Evolutionary conservation across 2,329 filamentous ascomycete genomes (phyloP).

Genomic region (Massarina eburnea): DNA sequence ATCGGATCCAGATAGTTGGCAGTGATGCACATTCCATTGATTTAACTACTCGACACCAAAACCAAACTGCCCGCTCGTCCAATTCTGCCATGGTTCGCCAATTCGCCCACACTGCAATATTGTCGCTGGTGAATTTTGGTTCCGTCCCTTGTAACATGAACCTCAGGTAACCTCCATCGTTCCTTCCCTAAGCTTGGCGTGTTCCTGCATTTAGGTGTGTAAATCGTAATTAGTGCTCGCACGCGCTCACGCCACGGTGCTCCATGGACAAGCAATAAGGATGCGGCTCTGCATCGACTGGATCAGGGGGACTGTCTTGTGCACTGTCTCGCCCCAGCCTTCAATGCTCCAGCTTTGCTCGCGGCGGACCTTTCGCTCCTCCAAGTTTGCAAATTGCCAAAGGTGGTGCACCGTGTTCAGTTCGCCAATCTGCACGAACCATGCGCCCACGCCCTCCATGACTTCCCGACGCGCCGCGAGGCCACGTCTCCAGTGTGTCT

Average conservation of each 20-base stretch:
- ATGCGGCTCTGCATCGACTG: slow-evolving; percentile 95
- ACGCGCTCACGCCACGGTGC: slow-evolving; percentile 71
- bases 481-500: slow-evolving; percentile 94
- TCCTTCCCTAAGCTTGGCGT: no score
- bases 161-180: no score
- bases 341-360: slow-evolving; percentile 95
- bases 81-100: no score
- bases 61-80: no score
- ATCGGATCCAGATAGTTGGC: no score
- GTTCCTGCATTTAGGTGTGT: no score
- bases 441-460: slow-evolving; percentile 97
- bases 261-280: slow-evolving; percentile 94
- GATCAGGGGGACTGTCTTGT: slow-evolving; percentile 97
- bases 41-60: no score
- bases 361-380: slow-evolving; percentile 84
- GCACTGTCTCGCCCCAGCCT: slow-evolving; percentile 95
- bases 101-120: no score
- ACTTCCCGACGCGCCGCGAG: slow-evolving; percentile 89
- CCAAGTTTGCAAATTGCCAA: slow-evolving; percentile 97
- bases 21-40: no score
- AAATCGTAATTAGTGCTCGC: no score
- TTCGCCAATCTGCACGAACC: slow-evolving; percentile 98
- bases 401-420: slow-evolving; percentile 97
- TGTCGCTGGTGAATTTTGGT: no score
- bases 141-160: no score